Percentiles rank a stretch among this genome's conserved stretches.
phyloP scores from a whole-genome alignment of 345 rosid genomes.

The Excoecaria cochinchinensis region DNA sequence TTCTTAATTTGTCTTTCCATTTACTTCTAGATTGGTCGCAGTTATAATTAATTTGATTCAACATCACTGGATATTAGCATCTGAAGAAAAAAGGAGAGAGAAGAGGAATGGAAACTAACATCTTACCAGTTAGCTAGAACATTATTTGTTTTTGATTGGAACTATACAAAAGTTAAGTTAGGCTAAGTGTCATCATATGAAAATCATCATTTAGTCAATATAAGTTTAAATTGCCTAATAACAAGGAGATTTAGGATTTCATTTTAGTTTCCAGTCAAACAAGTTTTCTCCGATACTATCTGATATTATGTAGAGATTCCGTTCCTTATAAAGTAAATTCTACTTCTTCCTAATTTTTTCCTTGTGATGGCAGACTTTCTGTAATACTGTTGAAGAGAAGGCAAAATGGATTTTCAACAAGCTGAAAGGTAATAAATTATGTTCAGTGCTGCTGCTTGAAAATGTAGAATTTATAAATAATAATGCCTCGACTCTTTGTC shows the following conservation, averaged over 20 bases:
- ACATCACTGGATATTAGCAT: background rate
- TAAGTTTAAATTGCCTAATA: no score
- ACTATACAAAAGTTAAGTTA: no score
- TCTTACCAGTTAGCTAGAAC: background rate
- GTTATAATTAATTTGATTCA: background rate
- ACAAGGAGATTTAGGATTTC: no score
- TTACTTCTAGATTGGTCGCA: background rate
- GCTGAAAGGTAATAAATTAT: conserved; percentile 62
- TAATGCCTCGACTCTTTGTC: no score
- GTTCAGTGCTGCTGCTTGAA: no score
- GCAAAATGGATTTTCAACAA: conserved; percentile 97
- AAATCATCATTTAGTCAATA: background rate
- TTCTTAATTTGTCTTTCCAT: background rate
- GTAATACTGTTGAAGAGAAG: conserved; percentile 90
- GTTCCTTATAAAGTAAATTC: no score
- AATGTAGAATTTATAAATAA: no score
- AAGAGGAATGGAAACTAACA: background rate
- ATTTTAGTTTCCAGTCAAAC: no score
- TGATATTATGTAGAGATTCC: no score
- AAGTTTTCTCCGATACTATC: no score
- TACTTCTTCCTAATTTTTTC: no score
- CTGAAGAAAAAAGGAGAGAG: background rate
- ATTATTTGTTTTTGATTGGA: background rate
- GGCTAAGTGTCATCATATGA: background rate
- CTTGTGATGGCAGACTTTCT: no score